These are phyloP conservation scores for Flaveria linearis DNA, from an alignment of 129 eudicot genomes.

Conservation along the genomic window DNA sequence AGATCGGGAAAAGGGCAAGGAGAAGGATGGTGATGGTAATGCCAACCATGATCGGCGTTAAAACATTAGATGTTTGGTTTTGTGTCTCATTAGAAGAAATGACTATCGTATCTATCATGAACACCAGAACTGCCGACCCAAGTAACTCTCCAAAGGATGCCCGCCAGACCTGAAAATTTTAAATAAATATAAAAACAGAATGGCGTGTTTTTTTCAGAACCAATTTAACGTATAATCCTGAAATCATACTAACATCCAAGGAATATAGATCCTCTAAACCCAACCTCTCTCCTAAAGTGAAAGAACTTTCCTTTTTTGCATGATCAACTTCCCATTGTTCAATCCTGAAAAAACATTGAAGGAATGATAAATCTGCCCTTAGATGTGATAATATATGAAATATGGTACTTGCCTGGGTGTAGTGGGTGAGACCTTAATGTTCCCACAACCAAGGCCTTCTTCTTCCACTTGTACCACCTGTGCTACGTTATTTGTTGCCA, in stretches of 20 bases:
- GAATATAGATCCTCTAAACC: slow-evolving; percentile 61
- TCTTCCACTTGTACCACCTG: slow-evolving; percentile 42
- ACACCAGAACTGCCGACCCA: slow-evolving; percentile 66
- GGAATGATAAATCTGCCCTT: not conserved
- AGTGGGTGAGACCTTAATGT: slow-evolving; percentile 25
- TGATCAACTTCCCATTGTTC: slow-evolving; percentile 35
- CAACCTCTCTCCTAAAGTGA: slow-evolving; percentile 51
- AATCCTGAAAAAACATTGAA: slow-evolving; percentile 36
- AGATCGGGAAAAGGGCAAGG: slow-evolving; percentile 60
- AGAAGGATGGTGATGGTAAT: slow-evolving; percentile 58
- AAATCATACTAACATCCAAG: slow-evolving; percentile 42
- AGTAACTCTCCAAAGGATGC: slow-evolving; percentile 74
- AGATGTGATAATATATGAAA: not conserved
- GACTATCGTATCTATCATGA: slow-evolving; percentile 70
- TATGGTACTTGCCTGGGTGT: slow-evolving; percentile 43
- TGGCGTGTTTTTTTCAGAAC: too few relatives aligned
- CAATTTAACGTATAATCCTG: too few relatives aligned
- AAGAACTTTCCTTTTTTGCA: slow-evolving; percentile 39
- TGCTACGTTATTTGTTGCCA: slow-evolving; percentile 46
- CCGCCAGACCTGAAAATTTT: slow-evolving; percentile 61
- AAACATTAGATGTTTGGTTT: slow-evolving; percentile 53
- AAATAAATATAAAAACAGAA: not conserved
- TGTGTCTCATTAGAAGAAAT: slow-evolving; percentile 57
- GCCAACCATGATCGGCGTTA: slow-evolving; percentile 47
- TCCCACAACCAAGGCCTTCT: slow-evolving; percentile 45